These are phyloP conservation scores for Chrysanthemum makinoi DNA, from an alignment of 129 eudicot species.

Conservation along the genomic window DNA sequence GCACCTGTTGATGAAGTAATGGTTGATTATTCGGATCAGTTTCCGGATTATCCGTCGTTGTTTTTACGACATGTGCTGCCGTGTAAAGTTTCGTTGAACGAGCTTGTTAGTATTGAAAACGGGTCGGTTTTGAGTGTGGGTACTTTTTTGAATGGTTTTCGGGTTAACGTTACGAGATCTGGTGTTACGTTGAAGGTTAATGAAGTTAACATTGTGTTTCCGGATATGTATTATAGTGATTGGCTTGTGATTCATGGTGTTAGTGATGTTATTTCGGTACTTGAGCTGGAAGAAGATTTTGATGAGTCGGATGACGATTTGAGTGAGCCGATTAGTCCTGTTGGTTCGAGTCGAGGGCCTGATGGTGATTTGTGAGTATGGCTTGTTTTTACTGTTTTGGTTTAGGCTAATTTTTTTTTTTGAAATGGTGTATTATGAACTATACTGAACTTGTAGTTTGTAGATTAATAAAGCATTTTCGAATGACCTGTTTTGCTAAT, in stretches of 20 bases:
- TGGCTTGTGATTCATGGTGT: slow-evolving; percentile 77
- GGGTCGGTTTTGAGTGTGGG: background rate
- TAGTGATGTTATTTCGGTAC: slow-evolving; percentile 33
- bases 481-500: too few relatives aligned
- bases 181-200: background rate
- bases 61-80: slow-evolving; percentile 55
- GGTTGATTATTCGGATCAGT: slow-evolving; percentile 44
- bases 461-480: too few relatives aligned
- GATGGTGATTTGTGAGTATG: too few relatives aligned
- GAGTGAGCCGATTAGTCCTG: too few relatives aligned
- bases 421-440: too few relatives aligned
- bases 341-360: too few relatives aligned
- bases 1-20: slow-evolving; percentile 63
- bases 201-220: slow-evolving; percentile 20
- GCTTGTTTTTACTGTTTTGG: too few relatives aligned
- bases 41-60: slow-evolving; percentile 43
- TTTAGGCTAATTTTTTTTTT: too few relatives aligned
- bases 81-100: slow-evolving; percentile 28
- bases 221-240: slow-evolving; percentile 61
- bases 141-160: background rate
- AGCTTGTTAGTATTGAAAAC: slow-evolving; percentile 37
- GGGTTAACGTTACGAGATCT: slow-evolving; percentile 27
- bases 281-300: slow-evolving; percentile 17
- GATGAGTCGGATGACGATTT: slow-evolving; percentile 26
- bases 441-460: too few relatives aligned